Base-by-base conservation (phyloP, 1,284 basidiomycete genomes). In the Rhodotorula sp. region DNA sequence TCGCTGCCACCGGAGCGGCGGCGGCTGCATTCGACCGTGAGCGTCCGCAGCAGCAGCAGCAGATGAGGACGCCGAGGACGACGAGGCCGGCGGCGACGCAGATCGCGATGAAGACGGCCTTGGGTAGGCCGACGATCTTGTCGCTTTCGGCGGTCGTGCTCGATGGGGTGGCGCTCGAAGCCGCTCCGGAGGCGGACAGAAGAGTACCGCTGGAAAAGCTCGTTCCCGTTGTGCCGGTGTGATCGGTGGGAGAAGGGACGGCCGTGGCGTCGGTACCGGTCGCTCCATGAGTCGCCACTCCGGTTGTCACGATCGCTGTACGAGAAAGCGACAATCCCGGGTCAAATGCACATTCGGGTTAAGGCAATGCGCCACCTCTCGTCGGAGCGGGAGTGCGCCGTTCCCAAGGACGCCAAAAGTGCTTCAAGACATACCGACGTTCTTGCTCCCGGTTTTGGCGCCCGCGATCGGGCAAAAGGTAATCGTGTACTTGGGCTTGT, bases 391-490 rank as follows among this genome's bases (percentile, higher is more conserved):
- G 30, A 56, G 33, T 22, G 22, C 30, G 54, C 54, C 33, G 33
- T 26, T 17, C 5, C 14, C 37, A 2, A 22, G 22, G 22, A 30
- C 20, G 22, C 26, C 6, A 7, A 4, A 22, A 15, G 14, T 7
- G 17, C 30, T n/a, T 20, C 5, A 17, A 3, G 60, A n/a, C 30
- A 14, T 22, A n/a, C 64, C 33, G 22, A 4, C 10, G n/a, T 48
- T 26, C 29, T 30, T 30, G 29, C 49, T 22, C 4, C n/a, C 49
- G 24, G n/a, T 6, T 12, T 44, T 15, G 6, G 57, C 37, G 7
- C 59, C 54, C 15, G 45, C 63, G 6, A 14, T 51, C 4, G 68
- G 68, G 49, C 68, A 66, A 46, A 58, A 69, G 15, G 60, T 61
- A 24, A 69, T 61, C 55, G 4, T 53, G 55, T 69, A 69, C 6